Evolutionary conservation across 2,329 filamentous ascomycete genomes (phyloP).

Genomic region (Botrytis tulipae): DNA sequence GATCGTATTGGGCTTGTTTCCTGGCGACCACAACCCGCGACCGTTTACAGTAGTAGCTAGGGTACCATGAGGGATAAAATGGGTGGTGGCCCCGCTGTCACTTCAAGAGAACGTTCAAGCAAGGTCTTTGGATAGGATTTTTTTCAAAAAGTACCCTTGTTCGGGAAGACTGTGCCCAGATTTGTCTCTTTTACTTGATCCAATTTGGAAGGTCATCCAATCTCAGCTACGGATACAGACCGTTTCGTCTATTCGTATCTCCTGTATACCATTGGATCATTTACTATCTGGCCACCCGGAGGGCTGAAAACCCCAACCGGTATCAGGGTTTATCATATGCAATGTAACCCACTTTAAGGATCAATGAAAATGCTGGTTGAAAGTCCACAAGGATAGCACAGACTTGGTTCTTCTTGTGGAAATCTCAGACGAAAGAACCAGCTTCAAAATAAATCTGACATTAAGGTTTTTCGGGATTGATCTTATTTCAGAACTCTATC

Average conservation of each 20-base stretch:
- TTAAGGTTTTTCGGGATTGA: conserved; percentile 10
- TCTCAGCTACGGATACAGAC: conserved; percentile 20
- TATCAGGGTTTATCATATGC: conserved; percentile 18
- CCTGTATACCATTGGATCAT: conserved; percentile 6
- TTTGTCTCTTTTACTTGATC: conserved; percentile 2
- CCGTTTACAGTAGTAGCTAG: conserved; percentile 19
- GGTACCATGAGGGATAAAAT: conserved; percentile 16
- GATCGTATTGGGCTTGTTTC: conserved; percentile 13
- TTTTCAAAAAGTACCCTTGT: conserved; percentile 7
- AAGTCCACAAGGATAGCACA: conserved; percentile 20
- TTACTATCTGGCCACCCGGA: conserved; percentile 19
- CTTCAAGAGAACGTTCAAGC: conserved; percentile 10
- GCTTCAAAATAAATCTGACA: not conserved
- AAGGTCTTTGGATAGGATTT: not conserved
- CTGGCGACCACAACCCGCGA: conserved; percentile 9
- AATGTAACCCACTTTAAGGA: conserved; percentile 16
- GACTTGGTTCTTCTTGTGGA: conserved; percentile 12
- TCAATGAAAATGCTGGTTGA: conserved; percentile 18
- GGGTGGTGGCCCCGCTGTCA: conserved; percentile 5
- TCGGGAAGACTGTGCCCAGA: not conserved
- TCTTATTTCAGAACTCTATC: not conserved
- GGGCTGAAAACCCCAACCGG: conserved; percentile 19
- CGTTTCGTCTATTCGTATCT: conserved; percentile 22
- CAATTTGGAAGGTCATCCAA: conserved; percentile 19
- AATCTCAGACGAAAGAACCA: not conserved